phyloP scores from a whole-genome alignment of 1,284 basidiomycete genomes.

The Naganishia liquefaciens region DNA sequence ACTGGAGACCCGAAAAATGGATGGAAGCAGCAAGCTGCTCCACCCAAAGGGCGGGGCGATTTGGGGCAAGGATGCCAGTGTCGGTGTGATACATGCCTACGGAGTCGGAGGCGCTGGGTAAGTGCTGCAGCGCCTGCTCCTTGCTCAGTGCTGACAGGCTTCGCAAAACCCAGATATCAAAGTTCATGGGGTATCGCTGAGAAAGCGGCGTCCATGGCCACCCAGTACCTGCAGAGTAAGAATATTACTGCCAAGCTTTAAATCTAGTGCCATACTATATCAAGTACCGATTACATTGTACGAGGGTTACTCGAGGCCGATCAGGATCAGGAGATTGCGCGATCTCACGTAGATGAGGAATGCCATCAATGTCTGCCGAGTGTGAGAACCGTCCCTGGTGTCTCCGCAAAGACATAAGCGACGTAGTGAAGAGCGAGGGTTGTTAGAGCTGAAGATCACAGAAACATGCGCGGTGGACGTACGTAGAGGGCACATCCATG shows the following conservation, averaged over 20 bases:
- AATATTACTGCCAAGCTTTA: slow-evolving; percentile 24
- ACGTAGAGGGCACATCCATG: too few relatives aligned
- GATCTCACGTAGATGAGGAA: not conserved
- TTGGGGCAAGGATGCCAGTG: slow-evolving; percentile 55
- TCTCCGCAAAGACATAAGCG: not conserved
- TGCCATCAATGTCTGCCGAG: too few relatives aligned
- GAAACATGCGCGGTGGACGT: too few relatives aligned
- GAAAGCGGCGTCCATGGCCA: slow-evolving; percentile 25
- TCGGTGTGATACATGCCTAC: slow-evolving; percentile 69
- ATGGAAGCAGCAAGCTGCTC: slow-evolving; percentile 51
- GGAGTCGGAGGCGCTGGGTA: slow-evolving; percentile 57
- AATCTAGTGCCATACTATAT: not conserved
- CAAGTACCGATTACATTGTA: too few relatives aligned
- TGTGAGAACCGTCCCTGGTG: not conserved
- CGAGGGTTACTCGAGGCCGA: too few relatives aligned
- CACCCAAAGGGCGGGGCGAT: slow-evolving; percentile 47
- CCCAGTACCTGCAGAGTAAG: slow-evolving; percentile 17
- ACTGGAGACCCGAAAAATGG: slow-evolving; percentile 54
- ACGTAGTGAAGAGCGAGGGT: too few relatives aligned
- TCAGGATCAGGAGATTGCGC: not conserved
- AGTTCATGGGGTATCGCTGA: slow-evolving; percentile 34
- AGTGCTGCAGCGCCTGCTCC: slow-evolving; percentile 31
- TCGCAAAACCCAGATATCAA: slow-evolving; percentile 17
- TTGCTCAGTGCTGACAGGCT: not conserved
- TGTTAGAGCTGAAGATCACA: too few relatives aligned